Evolutionary conservation across 345 rosid genomes (phyloP), one percentile per base, ranked within the genome.

Genomic region (Gynandropsis gynandra): DNA sequence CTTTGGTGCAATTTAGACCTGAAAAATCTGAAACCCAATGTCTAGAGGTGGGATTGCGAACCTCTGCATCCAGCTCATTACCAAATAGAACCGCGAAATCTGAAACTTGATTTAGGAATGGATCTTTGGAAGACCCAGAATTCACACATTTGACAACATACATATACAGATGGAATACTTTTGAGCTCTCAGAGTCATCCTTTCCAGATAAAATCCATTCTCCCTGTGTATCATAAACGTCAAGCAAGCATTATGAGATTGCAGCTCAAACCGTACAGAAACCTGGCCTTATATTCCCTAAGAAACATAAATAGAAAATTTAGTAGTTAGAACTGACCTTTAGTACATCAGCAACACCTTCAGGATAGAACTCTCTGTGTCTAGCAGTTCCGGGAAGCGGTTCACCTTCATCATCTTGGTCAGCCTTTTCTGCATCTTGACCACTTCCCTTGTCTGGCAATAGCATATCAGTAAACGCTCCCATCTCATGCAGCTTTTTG

Each of bases 1-100:
- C 7, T 14, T 42, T 9, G 18, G 43, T 32, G 29, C 29, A 24
- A 24, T 24, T 24, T 38, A 24, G 36, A 43, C 42, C 17, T 9
- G 17, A 39, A 42, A 35, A 44, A 21, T 1, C 11, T 15, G 31
- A 44, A 38, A 5, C 4, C 12, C 16, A 39, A 49, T 44, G 18
- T 16, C 33, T 36, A 48, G 63, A 49, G 10, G 15, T n/a, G 19
- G 12, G 40, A 12, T n/a, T 39, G 53, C 20, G 31, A 71, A 92
- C 98, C 98, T 92, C 98, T 85, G 95, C 97, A 92, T 92, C 98
- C 95, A 92, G 97, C 88, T 85, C 88, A 66, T 74, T 87, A 85
- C 97, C 89, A 78, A 85, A 85, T 64, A 92, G 76, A 72, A 92
- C 79, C 5, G 97, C 93, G 62, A 87, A 92, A 19, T 82, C 83